Base-by-base conservation (phyloP, 768 basidiomycete genomes). In the Rhodotorula babjevae region DNA sequence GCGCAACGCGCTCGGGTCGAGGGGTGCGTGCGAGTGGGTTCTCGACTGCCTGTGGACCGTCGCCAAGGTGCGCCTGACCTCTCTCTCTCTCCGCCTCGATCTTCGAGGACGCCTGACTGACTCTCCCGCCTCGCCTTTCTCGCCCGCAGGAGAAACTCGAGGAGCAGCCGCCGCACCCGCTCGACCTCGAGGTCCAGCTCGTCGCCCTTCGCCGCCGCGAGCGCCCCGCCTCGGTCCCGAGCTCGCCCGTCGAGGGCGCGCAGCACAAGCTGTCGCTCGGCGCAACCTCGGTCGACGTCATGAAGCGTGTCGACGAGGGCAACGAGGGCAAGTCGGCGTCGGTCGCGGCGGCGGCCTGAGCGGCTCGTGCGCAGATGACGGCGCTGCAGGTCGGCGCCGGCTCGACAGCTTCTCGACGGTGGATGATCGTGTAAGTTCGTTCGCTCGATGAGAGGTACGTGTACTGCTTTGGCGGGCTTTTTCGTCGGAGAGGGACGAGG, bases 161-260 rank as follows among this genome's bases (percentile, higher is more conserved):
- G n/a, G 75, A 72, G 33, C 62, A 52, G 52, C 71, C 71, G 3
- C 71, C 71, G 16, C 66, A 76, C 44, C 70, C 70, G 33, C 74
- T 75, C 61, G 75, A 76, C 52, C 46, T 76, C 31, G 75, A 76
- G 40, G 67, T 76, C 12, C 71, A 76, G 56, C 49, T 76, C 44
- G 59, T 72, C 66, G 75, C 69, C 25, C 71, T 76, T 2, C 67
- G 72, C 5, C 50, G 63, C 10, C 65, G 70, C 40, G 18, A 50
- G 9, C 52, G 50, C 0, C 23, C 52, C 12, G 46, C 57, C 15
- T 58, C 33, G 29, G 49, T 63, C 6, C 63, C 55, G 16, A 29
- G 27, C 23, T 62, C 61, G 47, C 61, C 61, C 3, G 31, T 49
- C 31, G 61, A 33, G 31, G 61, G 18, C 25, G 27, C 50, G 25